phyloP scores from a whole-genome alignment of 1,139 yeast genomes.

The Kazachstania sp. region DNA sequence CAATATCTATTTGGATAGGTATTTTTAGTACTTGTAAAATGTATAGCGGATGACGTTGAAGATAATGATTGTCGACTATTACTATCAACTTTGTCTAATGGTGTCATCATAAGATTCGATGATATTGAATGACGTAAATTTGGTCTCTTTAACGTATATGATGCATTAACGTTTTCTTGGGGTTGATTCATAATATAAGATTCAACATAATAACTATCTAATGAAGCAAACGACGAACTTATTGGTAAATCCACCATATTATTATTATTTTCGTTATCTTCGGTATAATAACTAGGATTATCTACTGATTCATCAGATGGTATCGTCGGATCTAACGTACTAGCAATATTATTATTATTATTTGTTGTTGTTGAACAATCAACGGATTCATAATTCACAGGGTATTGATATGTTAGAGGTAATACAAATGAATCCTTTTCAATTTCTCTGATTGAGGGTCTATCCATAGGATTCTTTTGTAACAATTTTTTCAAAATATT shows the following conservation, averaged over 20 bases:
- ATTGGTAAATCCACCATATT: constrained; percentile 47
- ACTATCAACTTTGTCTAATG: not conserved
- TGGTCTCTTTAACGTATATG: not conserved
- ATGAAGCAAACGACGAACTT: constrained; percentile 67
- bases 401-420: not conserved
- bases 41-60: not conserved
- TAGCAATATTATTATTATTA: not conserved
- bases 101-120: constrained; percentile 2
- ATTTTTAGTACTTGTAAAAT: not conserved
- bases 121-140: not conserved
- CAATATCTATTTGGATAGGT: not conserved
- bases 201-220: constrained; percentile 65
- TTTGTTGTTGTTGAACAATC: no score
- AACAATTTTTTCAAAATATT: constrained; percentile 58
- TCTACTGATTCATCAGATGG: not conserved
- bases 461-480: constrained; percentile 56
- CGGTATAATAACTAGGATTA: constrained; percentile 34
- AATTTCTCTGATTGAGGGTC: constrained; percentile 65
- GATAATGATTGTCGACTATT: not conserved
- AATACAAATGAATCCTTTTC: constrained; percentile 63
- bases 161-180: not conserved
- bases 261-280: constrained; percentile 16
- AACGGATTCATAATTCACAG: no score
- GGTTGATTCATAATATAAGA: constrained; percentile 28
- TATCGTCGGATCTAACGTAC: not conserved